Percentiles rank a stretch among this genome's conserved stretches.
These are phyloP conservation scores for Hypoxylon intermedium DNA, from an alignment of 495 filamentous ascomycete species.

Conservation along the genomic window DNA sequence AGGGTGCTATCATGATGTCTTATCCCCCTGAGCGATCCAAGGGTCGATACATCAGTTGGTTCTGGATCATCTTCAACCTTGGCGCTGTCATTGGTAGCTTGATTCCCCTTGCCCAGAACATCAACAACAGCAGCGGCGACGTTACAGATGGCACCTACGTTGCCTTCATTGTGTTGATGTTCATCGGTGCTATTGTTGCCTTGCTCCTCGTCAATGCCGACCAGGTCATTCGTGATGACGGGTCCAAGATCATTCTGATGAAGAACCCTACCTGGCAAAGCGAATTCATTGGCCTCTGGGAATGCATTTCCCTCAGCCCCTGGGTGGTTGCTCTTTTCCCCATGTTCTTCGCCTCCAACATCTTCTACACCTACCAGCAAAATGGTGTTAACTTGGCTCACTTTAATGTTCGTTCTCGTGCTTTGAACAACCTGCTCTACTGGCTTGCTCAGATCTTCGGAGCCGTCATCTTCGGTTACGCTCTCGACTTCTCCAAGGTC, in stretches of 20 bases:
- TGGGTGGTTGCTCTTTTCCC: conserved; percentile 88
- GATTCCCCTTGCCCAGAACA: conserved; percentile 82
- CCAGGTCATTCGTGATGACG: conserved; percentile 79
- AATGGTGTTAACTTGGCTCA: conserved; percentile 69
- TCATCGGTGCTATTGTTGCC: conserved; percentile 72
- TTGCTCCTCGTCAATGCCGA: conserved; percentile 78
- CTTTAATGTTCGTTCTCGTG: conserved; percentile 82
- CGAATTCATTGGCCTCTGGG: conserved; percentile 78
- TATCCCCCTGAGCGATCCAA: conserved; percentile 85
- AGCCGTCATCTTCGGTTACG: conserved; percentile 77
- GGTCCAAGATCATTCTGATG: conserved; percentile 81
- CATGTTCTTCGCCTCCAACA: conserved; percentile 83
- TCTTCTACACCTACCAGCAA: conserved; percentile 78
- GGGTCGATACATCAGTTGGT: conserved; percentile 86
- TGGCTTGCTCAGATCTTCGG: conserved; percentile 89
- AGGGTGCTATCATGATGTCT: conserved; percentile 95
- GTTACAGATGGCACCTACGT: conserved; percentile 89
- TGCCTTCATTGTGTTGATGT: conserved; percentile 88
- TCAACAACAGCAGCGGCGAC: conserved; percentile 64
- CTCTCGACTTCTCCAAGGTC: conserved; percentile 69
- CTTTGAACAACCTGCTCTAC: conserved; percentile 86
- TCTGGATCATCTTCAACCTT: conserved; percentile 96
- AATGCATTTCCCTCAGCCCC: conserved; percentile 72
- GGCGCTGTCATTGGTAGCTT: conserved; percentile 90
- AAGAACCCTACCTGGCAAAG: conserved; percentile 83